Base-by-base conservation (phyloP, 1,284 basidiomycete genomes). In the Trichosporon asahii region DNA sequence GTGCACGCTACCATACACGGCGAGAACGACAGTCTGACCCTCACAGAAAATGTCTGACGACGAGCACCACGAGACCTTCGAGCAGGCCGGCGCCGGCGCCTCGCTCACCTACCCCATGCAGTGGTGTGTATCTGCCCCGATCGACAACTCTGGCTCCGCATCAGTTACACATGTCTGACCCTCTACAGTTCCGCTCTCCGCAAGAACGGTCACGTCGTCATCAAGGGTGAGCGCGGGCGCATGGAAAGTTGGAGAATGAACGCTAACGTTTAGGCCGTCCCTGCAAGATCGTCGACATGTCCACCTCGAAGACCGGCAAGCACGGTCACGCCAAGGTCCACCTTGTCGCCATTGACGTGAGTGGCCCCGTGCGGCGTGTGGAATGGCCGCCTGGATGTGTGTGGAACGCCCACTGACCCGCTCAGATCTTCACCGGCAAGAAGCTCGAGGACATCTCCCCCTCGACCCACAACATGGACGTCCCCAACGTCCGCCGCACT, bases 301-400 rank as follows among this genome's bases (percentile, higher is more conserved):
- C 95, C 76, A 99, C 97, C 87, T 99, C 96, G 84, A 99, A 99
- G 79, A 82, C 80, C 71, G 73, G 83, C 73, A 95, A 95, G 90
- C 96, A 98, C 88, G 96, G 96, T 82, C 97, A 99, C 88, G 96
- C 97, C 85, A 99, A 99, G 88, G 96, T 98, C 83, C 94, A 99
- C 87, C 89, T 99, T 78, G 90, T 98, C 81, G 97, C 90, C 84
- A 92, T 92, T 83, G 97, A 99, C 87, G 95, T 95, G 82, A 79
- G 92, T 88, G 57, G n/a, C 57, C 18, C 29, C 29, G 29, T 33
- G 57, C 57, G n/a, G 29, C 57, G n/a, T n/a, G 11, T 33, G 37
- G 21, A 27, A 5, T 5, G 14, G 4, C 7, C 9, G 35, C 35
- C 1, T 35, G 2, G 1, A 1, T 9, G 3, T 37, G 15, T 31